Evolutionary conservation across 2,329 filamentous ascomycete species (phyloP).

Genomic region (Ophiostoma montium): DNA sequence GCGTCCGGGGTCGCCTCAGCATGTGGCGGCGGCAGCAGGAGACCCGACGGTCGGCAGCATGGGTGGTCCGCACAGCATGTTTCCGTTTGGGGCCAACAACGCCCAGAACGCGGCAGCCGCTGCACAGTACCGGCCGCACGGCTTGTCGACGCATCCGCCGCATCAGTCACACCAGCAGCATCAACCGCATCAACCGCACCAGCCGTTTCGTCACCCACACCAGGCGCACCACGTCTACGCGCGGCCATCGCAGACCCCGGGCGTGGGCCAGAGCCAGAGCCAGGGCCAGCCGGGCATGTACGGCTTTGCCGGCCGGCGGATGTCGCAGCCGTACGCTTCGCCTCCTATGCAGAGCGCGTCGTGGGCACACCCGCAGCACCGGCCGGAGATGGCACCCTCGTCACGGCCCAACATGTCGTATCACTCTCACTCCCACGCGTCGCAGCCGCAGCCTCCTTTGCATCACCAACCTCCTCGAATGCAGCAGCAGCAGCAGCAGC

Average conservation of each 20-base stretch:
- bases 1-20: background rate
- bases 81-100: background rate
- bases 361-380: background rate
- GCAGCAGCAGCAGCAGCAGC: background rate
- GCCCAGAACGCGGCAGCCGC: background rate
- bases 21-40: background rate
- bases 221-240: background rate
- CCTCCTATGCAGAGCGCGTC: background rate
- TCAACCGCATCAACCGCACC: background rate
- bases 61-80: background rate
- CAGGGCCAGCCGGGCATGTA: background rate
- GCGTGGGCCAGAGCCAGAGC: background rate
- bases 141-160: background rate
- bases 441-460: too few species aligned
- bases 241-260: background rate
- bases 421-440: too few species aligned
- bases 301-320: background rate
- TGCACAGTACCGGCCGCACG: background rate
- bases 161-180: background rate
- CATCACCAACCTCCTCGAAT: background rate
- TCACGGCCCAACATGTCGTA: too few species aligned
- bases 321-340: background rate
- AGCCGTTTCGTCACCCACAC: background rate
- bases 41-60: background rate
- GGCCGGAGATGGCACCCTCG: too few species aligned